A percentile compares a stretch with the other conserved stretches of the same genome.
Conservation (phyloP, 306 rosid species). For the Amphicarpaea edgeworthii region DNA sequence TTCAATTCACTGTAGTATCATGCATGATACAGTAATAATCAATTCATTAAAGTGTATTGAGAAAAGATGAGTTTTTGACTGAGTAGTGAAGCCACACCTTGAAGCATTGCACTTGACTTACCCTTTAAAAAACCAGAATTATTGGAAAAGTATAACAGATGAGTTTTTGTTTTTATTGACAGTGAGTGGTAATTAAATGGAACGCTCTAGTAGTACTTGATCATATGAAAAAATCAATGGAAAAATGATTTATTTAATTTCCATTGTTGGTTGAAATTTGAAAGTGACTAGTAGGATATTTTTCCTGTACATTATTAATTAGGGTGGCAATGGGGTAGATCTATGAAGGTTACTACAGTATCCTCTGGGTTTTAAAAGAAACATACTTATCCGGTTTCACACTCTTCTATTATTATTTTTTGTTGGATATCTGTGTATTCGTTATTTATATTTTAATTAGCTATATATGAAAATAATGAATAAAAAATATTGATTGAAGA, state of each 20-base stretch:
- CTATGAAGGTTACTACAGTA: not conserved
- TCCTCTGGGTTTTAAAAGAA: not conserved
- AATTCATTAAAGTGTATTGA: not conserved
- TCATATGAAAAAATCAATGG: not conserved
- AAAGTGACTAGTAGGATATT: not conserved
- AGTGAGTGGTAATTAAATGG: not conserved
- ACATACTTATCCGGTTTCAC: not conserved
- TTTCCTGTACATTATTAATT: slow-evolving; percentile 22
- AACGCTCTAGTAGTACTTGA: not conserved
- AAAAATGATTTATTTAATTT: not conserved
- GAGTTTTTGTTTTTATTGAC: not conserved
- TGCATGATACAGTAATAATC: too few species aligned
- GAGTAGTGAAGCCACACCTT: not conserved
- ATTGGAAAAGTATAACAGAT: slow-evolving; percentile 1
- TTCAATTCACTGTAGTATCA: not conserved
- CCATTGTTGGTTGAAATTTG: slow-evolving; percentile 21
- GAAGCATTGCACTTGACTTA: not conserved
- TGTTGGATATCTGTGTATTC: too few species aligned
- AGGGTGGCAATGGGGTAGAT: not conserved
- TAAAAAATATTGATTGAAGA: too few species aligned
- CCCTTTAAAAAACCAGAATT: not conserved
- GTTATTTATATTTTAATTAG: too few species aligned
- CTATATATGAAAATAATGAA: too few species aligned
- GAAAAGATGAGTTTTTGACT: not conserved
- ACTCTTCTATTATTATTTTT: not conserved